A percentile compares a stretch with the other conserved stretches of the same genome.
phyloP scores from a whole-genome alignment of 495 filamentous ascomycete genomes.

The Podospora anserina region DNA sequence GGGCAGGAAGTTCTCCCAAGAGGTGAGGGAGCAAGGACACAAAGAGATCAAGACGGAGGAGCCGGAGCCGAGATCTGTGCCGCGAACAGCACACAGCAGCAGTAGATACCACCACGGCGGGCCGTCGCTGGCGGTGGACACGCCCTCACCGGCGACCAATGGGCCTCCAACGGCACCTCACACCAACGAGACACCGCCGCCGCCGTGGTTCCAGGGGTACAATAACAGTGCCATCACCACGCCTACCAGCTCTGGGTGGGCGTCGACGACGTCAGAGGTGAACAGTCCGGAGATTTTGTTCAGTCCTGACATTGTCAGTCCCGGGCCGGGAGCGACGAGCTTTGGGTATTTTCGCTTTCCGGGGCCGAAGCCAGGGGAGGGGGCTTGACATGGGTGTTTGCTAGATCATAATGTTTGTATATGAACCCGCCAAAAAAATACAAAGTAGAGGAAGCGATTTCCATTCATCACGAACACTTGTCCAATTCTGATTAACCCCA shows the following conservation, averaged over 20 bases:
- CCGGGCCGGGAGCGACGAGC: neutral
- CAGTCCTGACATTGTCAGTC: conserved; percentile 2
- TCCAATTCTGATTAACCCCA: neutral
- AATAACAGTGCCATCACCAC: neutral
- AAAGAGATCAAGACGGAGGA: neutral
- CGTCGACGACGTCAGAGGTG: neutral
- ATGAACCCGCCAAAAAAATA: neutral
- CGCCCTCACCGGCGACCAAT: neutral
- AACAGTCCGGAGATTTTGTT: neutral
- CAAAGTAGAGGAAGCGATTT: neutral
- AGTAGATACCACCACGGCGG: neutral
- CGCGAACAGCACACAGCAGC: neutral
- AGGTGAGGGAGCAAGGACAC: neutral
- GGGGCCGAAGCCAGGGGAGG: neutral
- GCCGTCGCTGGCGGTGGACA: neutral
- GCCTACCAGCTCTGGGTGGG: neutral
- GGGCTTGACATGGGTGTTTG: neutral
- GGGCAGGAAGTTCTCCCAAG: neutral
- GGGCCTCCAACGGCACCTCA: neutral
- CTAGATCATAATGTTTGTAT: neutral
- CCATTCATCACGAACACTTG: neutral
- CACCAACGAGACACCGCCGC: neutral
- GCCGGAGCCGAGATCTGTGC: neutral
- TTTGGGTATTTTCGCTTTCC: neutral
- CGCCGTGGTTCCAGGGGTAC: neutral